Conservation (phyloP, 2,329 filamentous ascomycete genomes). For the Cladosporium colombiae region DNA sequence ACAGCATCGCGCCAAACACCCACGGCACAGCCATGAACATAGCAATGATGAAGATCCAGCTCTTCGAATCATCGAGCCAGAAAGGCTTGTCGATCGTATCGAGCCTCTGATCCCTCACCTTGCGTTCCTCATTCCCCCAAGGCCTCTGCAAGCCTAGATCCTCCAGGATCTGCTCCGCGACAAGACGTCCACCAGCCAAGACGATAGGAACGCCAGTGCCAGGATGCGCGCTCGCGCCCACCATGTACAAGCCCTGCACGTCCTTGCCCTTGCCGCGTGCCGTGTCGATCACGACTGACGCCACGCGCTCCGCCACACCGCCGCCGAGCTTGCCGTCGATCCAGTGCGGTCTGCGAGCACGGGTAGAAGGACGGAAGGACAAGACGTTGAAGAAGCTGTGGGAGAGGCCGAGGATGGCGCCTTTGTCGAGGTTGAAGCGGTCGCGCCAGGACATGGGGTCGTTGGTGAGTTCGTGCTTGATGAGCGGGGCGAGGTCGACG, state of each 20-base stretch:
- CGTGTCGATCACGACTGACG: conserved; percentile 31
- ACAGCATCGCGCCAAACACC: conserved; percentile 23
- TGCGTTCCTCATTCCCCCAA: conserved; percentile 37
- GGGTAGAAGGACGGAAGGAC: conserved; percentile 64
- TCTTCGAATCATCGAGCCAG: conserved; percentile 31
- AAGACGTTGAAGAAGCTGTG: conserved; percentile 76
- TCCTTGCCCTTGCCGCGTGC: conserved; percentile 32
- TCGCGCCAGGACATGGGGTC: conserved; percentile 65
- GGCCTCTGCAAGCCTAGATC: conserved; percentile 43
- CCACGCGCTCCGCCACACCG: conserved; percentile 29
- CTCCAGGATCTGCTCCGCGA: conserved; percentile 54
- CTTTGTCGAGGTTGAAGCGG: conserved; percentile 73
- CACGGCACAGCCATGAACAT: conserved; percentile 26
- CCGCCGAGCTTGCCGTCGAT: conserved; percentile 40
- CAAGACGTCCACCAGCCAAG: conserved; percentile 67
- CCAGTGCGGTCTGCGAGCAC: conserved; percentile 50
- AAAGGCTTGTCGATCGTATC: conserved; percentile 33
- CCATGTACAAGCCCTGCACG: conserved; percentile 64
- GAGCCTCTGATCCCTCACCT: conserved; percentile 27
- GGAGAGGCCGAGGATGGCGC: conserved; percentile 70
- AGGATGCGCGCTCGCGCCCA: conserved; percentile 73
- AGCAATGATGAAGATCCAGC: conserved; percentile 25
- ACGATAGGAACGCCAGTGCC: conserved; percentile 76
- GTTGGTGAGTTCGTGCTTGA: conserved; percentile 65
- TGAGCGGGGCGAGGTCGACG: conserved; percentile 51